phyloP scores from a whole-genome alignment of 345 rosid species.

The Gossypium ekmanianum region DNA sequence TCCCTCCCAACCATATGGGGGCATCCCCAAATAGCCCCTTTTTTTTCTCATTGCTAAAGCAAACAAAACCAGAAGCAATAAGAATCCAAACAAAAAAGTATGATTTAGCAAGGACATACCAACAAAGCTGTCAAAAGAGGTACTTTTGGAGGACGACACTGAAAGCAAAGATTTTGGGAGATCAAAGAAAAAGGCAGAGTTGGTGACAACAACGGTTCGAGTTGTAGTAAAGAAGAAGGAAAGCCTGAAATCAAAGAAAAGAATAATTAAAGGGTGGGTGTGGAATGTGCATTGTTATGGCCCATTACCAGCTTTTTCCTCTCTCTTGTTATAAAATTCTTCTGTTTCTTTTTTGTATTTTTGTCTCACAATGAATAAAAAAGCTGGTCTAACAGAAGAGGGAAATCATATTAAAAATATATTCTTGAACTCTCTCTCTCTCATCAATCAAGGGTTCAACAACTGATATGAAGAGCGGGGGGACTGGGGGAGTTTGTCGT shows the following conservation, averaged over 20 bases:
- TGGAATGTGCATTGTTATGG: conserved; percentile 30
- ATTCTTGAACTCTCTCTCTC: neutral
- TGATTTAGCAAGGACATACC: conserved; percentile 27
- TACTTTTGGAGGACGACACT: conserved; percentile 21
- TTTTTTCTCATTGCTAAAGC: conserved; percentile 10
- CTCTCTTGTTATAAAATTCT: neutral
- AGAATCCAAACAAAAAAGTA: neutral
- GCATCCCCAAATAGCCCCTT: conserved; percentile 13
- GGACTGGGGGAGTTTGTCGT: neutral
- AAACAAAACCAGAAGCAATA: conserved; percentile 11
- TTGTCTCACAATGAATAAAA: neutral
- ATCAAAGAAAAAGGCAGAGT: conserved; percentile 9
- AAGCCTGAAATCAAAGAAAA: conserved; percentile 20
- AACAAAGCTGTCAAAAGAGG: conserved; percentile 16
- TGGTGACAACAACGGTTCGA: conserved; percentile 15
- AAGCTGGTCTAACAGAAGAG: conserved; percentile 8
- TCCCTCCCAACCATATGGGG: conserved; percentile 3
- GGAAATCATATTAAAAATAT: neutral
- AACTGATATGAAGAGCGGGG: neutral
- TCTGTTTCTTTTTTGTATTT: neutral
- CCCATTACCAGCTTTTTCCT: conserved; percentile 32
- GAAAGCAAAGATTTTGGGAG: conserved; percentile 26
- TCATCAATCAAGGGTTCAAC: conserved; percentile 24
- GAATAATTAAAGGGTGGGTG: conserved; percentile 31
- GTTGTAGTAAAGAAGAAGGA: conserved; percentile 52